phyloP scores from a whole-genome alignment of 2,329 filamentous ascomycete genomes.

The Calycina marina region DNA sequence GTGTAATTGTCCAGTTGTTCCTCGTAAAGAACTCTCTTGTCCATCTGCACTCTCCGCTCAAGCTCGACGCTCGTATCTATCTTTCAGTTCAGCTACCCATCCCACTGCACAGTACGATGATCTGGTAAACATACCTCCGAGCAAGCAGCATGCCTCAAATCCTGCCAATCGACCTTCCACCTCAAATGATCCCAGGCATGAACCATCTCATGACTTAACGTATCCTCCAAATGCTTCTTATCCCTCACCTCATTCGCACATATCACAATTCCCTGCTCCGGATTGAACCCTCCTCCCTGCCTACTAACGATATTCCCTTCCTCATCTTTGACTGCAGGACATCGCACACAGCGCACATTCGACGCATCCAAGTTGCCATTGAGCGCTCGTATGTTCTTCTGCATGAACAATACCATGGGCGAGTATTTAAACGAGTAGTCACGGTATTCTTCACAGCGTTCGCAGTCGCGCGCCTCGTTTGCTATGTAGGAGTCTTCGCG shows the following conservation, averaged over 20 bases:
- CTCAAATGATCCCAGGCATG: slow-evolving; percentile 89
- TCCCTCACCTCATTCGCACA: slow-evolving; percentile 85
- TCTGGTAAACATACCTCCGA: slow-evolving; percentile 55
- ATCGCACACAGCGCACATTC: slow-evolving; percentile 75
- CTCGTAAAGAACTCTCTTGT: slow-evolving; percentile 70
- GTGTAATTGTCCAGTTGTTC: slow-evolving; percentile 75
- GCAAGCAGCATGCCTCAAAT: slow-evolving; percentile 82
- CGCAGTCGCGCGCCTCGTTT: slow-evolving; percentile 66
- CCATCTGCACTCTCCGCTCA: slow-evolving; percentile 91
- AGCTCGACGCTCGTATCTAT: slow-evolving; percentile 79
- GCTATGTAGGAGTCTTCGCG: slow-evolving; percentile 60
- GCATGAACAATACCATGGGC: slow-evolving; percentile 76
- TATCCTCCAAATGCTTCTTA: slow-evolving; percentile 77
- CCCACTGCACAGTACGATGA: neutral
- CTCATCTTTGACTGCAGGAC: slow-evolving; percentile 40
- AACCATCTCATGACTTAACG: slow-evolving; percentile 92
- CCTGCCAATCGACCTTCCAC: slow-evolving; percentile 75
- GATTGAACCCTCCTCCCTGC: slow-evolving; percentile 69
- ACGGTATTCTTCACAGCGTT: slow-evolving; percentile 64
- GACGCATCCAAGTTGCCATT: slow-evolving; percentile 58
- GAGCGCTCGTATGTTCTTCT: slow-evolving; percentile 63
- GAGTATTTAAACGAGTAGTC: slow-evolving; percentile 77
- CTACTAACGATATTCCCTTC: slow-evolving; percentile 37
- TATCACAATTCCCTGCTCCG: slow-evolving; percentile 73
- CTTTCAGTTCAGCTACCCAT: slow-evolving; percentile 9